These are phyloP conservation scores for Trichoderma cornu-damae DNA, from an alignment of 2,329 filamentous ascomycete species.

Conservation along the genomic window DNA sequence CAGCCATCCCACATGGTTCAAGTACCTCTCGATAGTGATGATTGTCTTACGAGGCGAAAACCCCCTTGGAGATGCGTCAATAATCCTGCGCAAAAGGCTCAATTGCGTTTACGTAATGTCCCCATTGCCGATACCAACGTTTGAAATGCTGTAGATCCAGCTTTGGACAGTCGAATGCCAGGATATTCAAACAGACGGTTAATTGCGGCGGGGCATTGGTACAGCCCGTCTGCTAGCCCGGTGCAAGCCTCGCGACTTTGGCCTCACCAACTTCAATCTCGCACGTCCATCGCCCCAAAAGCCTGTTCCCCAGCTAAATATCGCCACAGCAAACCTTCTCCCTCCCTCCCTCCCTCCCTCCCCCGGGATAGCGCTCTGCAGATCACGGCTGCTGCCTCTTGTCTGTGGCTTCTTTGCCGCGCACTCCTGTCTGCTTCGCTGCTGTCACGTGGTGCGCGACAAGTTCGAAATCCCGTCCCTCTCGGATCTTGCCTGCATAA, in stretches of 20 bases:
- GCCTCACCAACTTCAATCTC: constrained; percentile 20
- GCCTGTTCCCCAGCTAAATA: neutral
- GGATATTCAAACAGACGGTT: too few species aligned
- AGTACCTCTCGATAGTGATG: constrained; percentile 10
- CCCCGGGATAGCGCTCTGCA: neutral
- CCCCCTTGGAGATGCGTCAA: rapidly evolving
- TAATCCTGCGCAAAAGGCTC: neutral
- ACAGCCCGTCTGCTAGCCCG: constrained; percentile 20
- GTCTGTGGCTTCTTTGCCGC: constrained; percentile 5
- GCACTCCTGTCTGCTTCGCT: neutral
- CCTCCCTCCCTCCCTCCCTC: too few species aligned
- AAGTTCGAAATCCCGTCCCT: neutral
- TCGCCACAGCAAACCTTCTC: neutral
- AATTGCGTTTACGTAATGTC: neutral
- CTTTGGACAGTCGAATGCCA: too few species aligned
- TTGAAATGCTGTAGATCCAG: neutral
- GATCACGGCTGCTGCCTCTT: constrained; percentile 6
- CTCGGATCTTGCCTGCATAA: constrained; percentile 3
- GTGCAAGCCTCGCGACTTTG: constrained; percentile 21
- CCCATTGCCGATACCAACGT: neutral
- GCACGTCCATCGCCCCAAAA: constrained; percentile 18
- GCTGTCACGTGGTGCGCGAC: constrained; percentile 6
- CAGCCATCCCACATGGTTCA: constrained; percentile 10
- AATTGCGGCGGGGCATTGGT: constrained; percentile 2
- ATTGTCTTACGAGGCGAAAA: rapidly evolving